Evolutionary conservation across 2,329 filamentous ascomycete genomes (phyloP), one percentile per base, ranked within the genome.

Genomic region (Pyrenophora teres): DNA sequence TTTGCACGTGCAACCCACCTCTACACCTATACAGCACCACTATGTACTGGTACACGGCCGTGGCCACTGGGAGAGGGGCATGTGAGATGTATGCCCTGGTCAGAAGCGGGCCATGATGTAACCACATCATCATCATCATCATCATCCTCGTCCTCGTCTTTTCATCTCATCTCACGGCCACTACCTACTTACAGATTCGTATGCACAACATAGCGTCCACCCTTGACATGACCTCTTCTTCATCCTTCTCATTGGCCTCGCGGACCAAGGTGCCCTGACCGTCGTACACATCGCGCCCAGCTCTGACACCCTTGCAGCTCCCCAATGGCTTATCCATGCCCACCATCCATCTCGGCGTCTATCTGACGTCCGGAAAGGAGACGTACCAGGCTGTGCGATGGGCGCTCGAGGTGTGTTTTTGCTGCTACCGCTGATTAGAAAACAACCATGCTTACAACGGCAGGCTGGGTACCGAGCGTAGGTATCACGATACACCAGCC

Each of bases 301-400:
- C 36, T 58, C 54, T 68, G 60, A 71, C 64, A 13, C 27, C 40
- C 45, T 50, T 56, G 54, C 57, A 69, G 70, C 68, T 73, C 52
- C 73, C 83, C 62, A 89, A 88, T 77, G 85, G 86, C 66, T 75
- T 82, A 49, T 77, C 78, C 12, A 90, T 90, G 73, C 88, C 88
- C 12, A 83, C 82, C 62, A 84, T 91, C 60, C 88, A 91, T 59
- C 81, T 91, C 1, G 88, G 88, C 4, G 83, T 91, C 9, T 92
- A 91, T 74, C 79, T 87, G 75, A 88, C 88, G 71, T 83, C 81
- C 3, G 83, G 86, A 1, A 70, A 70, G 21, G 85, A 89, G 65
- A 85, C 84, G 15, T 77, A 75, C 8, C 70, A 77, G 21, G 79
- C 87, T 1, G 84, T 90, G 2, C 75, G 74, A 39, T 81, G 76